These are phyloP conservation scores for Gastrolobium bilobum DNA, from an alignment of 306 rosid genomes.

Conservation along the genomic window DNA sequence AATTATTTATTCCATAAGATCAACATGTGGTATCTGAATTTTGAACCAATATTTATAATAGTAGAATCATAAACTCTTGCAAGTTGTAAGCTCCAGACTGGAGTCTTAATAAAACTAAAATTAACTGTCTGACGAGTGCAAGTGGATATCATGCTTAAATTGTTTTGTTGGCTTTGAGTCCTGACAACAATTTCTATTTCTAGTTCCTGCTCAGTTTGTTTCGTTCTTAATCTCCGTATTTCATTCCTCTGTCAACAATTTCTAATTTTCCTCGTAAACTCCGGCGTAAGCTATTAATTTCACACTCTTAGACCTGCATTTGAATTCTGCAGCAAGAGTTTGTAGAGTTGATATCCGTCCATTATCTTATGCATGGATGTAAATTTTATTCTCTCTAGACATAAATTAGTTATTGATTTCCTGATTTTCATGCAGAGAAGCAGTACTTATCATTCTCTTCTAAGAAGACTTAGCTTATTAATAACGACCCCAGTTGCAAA, in stretches of 20 bases:
- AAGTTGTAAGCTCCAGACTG: conserved; percentile 21
- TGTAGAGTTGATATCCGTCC: too few species aligned
- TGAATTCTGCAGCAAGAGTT: too few species aligned
- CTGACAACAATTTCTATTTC: background rate
- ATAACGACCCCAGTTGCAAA: background rate
- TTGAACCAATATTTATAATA: background rate
- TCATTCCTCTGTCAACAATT: background rate
- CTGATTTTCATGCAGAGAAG: conserved; percentile 19
- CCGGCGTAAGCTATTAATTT: background rate
- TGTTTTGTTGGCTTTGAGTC: background rate
- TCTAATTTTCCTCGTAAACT: background rate
- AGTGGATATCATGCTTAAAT: background rate
- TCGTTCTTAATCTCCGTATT: background rate
- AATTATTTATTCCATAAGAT: conserved; percentile 6
- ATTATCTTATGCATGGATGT: conserved; percentile 17
- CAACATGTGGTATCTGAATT: conserved; percentile 24
- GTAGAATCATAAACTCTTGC: conserved; percentile 11
- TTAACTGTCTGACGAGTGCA: background rate
- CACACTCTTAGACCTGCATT: too few species aligned
- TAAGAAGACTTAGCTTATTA: background rate
- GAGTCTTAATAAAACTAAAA: conserved; percentile 24
- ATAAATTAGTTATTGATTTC: background rate
- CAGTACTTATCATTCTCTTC: background rate
- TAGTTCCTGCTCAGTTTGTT: background rate
- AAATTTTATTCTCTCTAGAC: background rate